Percentiles rank a stretch among this genome's conserved stretches.
Evolutionary conservation across 805 yeast species (phyloP).

Genomic region (Hanseniaspora singularis): DNA sequence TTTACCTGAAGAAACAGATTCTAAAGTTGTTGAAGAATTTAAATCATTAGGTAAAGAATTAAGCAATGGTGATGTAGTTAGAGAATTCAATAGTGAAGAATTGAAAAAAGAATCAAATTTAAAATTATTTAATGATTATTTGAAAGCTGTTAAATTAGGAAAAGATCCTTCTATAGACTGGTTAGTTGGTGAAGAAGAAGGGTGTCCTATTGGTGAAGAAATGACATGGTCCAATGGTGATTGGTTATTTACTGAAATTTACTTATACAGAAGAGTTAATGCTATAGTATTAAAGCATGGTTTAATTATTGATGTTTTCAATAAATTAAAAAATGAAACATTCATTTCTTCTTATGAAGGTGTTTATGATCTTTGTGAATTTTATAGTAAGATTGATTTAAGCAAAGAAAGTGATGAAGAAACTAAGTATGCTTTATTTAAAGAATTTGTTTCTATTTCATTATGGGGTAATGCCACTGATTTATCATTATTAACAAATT

Average conservation of each 20-base stretch:
- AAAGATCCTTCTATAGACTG: slow-evolving; percentile 9
- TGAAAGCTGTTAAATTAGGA: slow-evolving; percentile 16
- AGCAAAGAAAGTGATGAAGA: slow-evolving; percentile 32
- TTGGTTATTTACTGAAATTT: slow-evolving; percentile 83
- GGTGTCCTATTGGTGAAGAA: slow-evolving; percentile 17
- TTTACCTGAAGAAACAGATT: slow-evolving; percentile 30
- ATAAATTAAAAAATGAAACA: slow-evolving; percentile 55
- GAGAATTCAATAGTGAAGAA: slow-evolving; percentile 35
- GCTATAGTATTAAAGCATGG: slow-evolving; percentile 26
- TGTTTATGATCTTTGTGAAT: slow-evolving; percentile 59
- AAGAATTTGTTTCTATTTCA: slow-evolving; percentile 76
- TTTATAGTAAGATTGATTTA: slow-evolving; percentile 23
- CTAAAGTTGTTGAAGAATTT: slow-evolving; percentile 22
- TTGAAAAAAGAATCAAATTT: slow-evolving; percentile 29
- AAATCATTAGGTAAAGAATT: slow-evolving; percentile 31
- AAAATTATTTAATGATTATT: slow-evolving; percentile 50
- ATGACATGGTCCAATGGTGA: slow-evolving; percentile 74
- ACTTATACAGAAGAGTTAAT: slow-evolving; percentile 53
- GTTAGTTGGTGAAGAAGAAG: background rate
- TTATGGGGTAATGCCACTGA: slow-evolving; percentile 99
- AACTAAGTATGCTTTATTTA: slow-evolving; percentile 39
- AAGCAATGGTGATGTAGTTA: slow-evolving; percentile 32
- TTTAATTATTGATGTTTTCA: slow-evolving; percentile 54
- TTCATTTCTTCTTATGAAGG: slow-evolving; percentile 66
- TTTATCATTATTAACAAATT: slow-evolving; percentile 74